Base-by-base conservation (phyloP, 371 early-diverging fungal genomes). In the Zychaea mexicana region DNA sequence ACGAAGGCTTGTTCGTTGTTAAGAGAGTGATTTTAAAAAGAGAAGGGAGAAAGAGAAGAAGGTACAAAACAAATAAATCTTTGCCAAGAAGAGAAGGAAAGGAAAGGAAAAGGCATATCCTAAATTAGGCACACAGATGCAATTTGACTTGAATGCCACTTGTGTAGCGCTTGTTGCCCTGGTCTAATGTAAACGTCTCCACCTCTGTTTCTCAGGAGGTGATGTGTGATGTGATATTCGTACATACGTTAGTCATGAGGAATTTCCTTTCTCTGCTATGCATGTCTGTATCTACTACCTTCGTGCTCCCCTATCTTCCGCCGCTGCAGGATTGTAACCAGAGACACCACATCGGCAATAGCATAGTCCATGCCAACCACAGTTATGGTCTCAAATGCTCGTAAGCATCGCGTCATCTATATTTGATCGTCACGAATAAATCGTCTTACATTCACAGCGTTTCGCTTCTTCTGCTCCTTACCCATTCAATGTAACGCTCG, bases 331-430 rank as follows among this genome's bases (percentile, higher is more conserved):
- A 79, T 76, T 1, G 70, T 69, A 2, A 74, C 71, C 26, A 79
- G 32, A 4, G 79, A 79, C 30, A 79, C 68, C 9, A 79, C 66
- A 64, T 79, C 76, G 2, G 68, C 76, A 31, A 79, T 60, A 12
- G 76, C 79, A 54, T 67, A 66, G 36, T 72, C 76, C 79, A 76
- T 79, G 0, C 79, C 79, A 39, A 79, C 74, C 6, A 79, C 32
- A 1, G 79, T 79, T 2, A 79, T 59, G 1, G 66, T 72, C 15
- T 71, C 72, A 64, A 64, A 79, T 10, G 67, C 26, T 27, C 62
- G 54, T 30, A 79, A 45, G 8, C 74, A 76, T 21, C 69, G 61
- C 52, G 67, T 61, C 22, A 79, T 76, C 77, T 77, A 65, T 12
- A 38, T 13, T 15, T 17, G 19, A 38, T 39, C 2, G 3, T 39